Conservation (phyloP, 164 flowering plant genomes). For the Stephania japonica region DNA sequence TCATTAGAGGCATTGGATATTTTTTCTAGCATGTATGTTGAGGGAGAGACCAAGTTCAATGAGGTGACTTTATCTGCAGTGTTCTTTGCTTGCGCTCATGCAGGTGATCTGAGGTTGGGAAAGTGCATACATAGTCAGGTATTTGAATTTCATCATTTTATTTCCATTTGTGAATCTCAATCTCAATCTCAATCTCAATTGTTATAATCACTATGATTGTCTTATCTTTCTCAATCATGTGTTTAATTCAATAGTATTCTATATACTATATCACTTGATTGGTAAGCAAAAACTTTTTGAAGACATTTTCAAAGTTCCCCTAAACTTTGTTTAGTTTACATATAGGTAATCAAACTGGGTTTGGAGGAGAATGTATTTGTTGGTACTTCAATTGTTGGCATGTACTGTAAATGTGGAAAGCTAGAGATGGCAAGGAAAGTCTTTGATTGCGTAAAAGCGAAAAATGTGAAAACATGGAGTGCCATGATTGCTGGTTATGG, state of each 20-base stretch:
- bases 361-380: constrained; percentile 53
- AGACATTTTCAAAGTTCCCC: not conserved
- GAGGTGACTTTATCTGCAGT: constrained; percentile 63
- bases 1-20: constrained; percentile 52
- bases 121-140: constrained; percentile 79
- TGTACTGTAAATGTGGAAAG: constrained; percentile 90
- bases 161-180: not conserved
- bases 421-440: constrained; percentile 55
- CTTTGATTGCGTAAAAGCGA: constrained; percentile 50
- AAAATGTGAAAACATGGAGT: constrained; percentile 82
- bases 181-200: too few species aligned
- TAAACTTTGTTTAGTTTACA: not conserved
- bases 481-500: constrained; percentile 87
- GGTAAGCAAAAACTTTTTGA: not conserved
- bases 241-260: too few species aligned
- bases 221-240: too few species aligned
- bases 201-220: too few species aligned
- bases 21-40: constrained; percentile 41
- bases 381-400: constrained; percentile 81
- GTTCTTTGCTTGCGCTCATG: constrained; percentile 70
- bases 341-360: constrained; percentile 60
- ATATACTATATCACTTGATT: not conserved
- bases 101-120: constrained; percentile 55
- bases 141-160: not conserved
- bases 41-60: constrained; percentile 31